A percentile compares a stretch with the other conserved stretches of the same genome.
phyloP scores from a whole-genome alignment of 257 asterid species.

The Plantago major region DNA sequence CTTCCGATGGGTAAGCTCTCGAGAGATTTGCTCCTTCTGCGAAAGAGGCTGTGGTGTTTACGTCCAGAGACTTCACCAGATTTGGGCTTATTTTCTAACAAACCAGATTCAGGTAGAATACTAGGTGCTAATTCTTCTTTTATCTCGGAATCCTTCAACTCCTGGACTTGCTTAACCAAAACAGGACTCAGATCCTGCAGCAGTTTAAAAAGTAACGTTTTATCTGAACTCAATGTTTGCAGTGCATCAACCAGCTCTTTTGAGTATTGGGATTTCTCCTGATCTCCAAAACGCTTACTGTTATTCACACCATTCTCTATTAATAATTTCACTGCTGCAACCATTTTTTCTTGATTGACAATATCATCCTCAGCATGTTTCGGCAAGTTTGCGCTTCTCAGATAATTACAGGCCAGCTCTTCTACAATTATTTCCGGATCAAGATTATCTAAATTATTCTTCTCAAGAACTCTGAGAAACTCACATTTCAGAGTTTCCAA shows the following conservation, averaged over 20 bases:
- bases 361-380: conserved; percentile 28
- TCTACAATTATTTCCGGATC: conserved; percentile 54
- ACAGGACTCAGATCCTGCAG: conserved; percentile 56
- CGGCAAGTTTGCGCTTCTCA: conserved; percentile 24
- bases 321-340: conserved; percentile 57
- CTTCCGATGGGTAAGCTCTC: conserved; percentile 46
- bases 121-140: conserved; percentile 26
- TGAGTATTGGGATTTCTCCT: conserved; percentile 40
- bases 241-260: conserved; percentile 69
- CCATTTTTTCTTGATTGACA: conserved; percentile 53
- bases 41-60: conserved; percentile 51
- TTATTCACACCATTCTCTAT: conserved; percentile 43
- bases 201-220: conserved; percentile 53
- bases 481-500: conserved; percentile 30
- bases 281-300: conserved; percentile 41
- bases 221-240: conserved; percentile 43
- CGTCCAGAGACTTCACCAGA: conserved; percentile 41
- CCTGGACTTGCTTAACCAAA: conserved; percentile 44
- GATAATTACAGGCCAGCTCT: conserved; percentile 37
- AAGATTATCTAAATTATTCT: conserved; percentile 30
- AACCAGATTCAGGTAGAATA: conserved; percentile 31
- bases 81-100: conserved; percentile 38
- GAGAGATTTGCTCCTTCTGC: conserved; percentile 74
- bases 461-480: conserved; percentile 24
- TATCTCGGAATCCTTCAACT: conserved; percentile 35